Evolutionary conservation across 2,329 filamentous ascomycete genomes (phyloP), one percentile per base, ranked within the genome.

Genomic region (Pseudogymnoascus sp.): DNA sequence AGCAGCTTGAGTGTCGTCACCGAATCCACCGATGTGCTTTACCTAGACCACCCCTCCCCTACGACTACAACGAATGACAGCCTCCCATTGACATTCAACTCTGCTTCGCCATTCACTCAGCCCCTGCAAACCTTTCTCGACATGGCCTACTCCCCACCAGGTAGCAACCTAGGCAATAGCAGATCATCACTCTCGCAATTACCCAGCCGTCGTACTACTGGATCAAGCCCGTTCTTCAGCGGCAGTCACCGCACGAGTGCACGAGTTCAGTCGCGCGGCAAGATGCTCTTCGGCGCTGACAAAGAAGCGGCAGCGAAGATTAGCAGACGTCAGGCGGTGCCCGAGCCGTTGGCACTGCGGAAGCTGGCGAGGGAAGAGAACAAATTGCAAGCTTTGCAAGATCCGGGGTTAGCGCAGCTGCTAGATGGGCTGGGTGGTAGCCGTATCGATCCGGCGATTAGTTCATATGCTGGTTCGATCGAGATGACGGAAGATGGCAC

Each of bases 191-290:
- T 16, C 18, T 21, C 37, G 18, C 59, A 12, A 3, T 65, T 68
- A 4, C 70, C 70, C 21, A 68, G 66, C 37, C 63, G 72, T 49
- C 65, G 71, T 9, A 34, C n/a, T 34, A 46, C 66, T 12, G 70
- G 70, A 9, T 66, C 66, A 2, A 69, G 69, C 6, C 70, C 71
- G 5, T 73, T 73, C 64, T 72, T 72, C 37, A 66, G 66, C 5
- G 68, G 69, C 25, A 66, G 67, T 8, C 64, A 64, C 14, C 60
- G 59, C 12, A 56, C 67, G 16, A 62, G 62, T 34, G 66, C 68
- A 23, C 64, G 66, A 14, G 49, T 56, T n/a, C 25, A 56, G 28
- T 34, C 49, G 49, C 25, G 28, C 3, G 34, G 49, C 28, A 18
- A 56, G n/a, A 56, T 34, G 28, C n/a, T 34, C 28, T 7, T 34